phyloP scores from a whole-genome alignment of 345 rosid genomes.

The Dipteronia sinensis region DNA sequence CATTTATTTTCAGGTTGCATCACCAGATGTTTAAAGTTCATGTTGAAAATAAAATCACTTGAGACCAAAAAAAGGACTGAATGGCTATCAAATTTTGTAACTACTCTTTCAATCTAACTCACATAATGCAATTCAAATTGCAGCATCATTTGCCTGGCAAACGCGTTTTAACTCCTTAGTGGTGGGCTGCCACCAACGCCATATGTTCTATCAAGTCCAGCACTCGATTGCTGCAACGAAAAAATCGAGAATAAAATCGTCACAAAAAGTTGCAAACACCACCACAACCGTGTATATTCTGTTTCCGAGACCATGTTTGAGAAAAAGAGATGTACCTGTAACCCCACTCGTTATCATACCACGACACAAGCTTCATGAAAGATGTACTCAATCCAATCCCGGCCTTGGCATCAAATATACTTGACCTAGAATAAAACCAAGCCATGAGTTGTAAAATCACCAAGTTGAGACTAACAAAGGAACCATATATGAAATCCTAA shows the following conservation, averaged over 20 bases:
- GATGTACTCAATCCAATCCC: conserved; percentile 86
- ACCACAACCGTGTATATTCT: neutral
- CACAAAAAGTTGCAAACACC: neutral
- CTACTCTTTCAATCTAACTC: conserved; percentile 23
- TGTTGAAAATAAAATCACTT: neutral
- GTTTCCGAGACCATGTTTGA: neutral
- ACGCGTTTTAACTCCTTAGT: conserved; percentile 16
- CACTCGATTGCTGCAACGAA: conserved; percentile 79
- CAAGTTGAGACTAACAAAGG: neutral
- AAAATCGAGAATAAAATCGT: conserved; percentile 13
- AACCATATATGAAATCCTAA: too few relatives aligned
- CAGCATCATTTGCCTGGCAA: neutral
- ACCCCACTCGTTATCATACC: conserved; percentile 99
- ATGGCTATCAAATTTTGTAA: conserved; percentile 7
- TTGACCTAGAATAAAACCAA: conserved; percentile 60
- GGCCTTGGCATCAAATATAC: conserved; percentile 97
- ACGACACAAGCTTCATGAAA: conserved; percentile 86
- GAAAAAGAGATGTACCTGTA: conserved; percentile 65
- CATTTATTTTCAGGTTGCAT: conserved; percentile 24
- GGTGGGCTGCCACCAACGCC: conserved; percentile 75
- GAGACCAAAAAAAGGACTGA: neutral
- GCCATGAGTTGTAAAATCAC: neutral
- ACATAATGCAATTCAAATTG: conserved; percentile 1
- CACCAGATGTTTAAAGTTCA: neutral
- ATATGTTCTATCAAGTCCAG: conserved; percentile 96